These are phyloP conservation scores for Sugiyamaella qingdaonensis DNA, from an alignment of 805 yeast genomes.

Conservation along the genomic window DNA sequence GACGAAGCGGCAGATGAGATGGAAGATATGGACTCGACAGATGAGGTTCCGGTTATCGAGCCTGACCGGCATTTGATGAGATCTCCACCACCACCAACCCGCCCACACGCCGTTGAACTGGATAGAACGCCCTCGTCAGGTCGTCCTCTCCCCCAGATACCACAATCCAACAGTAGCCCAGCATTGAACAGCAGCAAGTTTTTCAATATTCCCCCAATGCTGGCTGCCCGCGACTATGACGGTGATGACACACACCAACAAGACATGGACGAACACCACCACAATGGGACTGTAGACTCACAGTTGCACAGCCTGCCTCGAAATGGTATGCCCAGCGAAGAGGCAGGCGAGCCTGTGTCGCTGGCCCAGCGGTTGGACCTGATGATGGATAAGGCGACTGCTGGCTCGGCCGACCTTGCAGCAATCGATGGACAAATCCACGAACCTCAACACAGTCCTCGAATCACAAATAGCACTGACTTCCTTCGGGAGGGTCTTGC, in stretches of 20 bases:
- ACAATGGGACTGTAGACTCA: background rate
- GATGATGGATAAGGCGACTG: background rate
- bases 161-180: constrained; percentile 8
- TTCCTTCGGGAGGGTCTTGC: background rate
- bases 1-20: constrained; percentile 15
- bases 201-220: background rate
- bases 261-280: background rate
- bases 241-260: background rate
- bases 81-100: background rate
- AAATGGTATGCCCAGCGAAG: background rate
- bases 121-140: background rate
- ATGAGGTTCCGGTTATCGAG: constrained; percentile 23
- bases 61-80: constrained; percentile 10
- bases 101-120: background rate
- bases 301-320: background rate
- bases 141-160: constrained; percentile 24
- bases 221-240: background rate
- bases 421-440: background rate
- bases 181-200: background rate
- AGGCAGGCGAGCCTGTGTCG: background rate
- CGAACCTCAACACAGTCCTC: background rate
- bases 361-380: constrained; percentile 5
- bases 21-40: constrained; percentile 12
- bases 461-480: background rate
- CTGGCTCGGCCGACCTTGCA: background rate